Evolutionary conservation across 441 rosid species (phyloP), one percentile per base, ranked within the genome.

Genomic region (Cnidoscolus chayamansa): DNA sequence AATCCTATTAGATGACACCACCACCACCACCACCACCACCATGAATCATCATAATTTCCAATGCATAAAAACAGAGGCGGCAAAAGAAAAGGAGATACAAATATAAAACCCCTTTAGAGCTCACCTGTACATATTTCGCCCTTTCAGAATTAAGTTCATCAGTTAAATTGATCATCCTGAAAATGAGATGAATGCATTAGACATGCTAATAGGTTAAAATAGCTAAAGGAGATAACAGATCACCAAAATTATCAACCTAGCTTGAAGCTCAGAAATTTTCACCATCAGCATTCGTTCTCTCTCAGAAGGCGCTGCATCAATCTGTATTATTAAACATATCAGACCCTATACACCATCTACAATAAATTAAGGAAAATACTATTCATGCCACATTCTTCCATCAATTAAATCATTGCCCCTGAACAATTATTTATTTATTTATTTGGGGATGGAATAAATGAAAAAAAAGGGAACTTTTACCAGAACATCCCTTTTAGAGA

Each of bases 131-230:
- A 71, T 87, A 81, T 85, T 82, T 96, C 76, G 80, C 77, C 83
- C 81, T 88, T 79, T 96, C 99, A 58, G 89, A 51, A 65, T 84
- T 85, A 70, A 96, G 85, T 81, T 93, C 99, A 51, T 92, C 89
- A 0, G 86, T 86, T 84, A 96, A 78, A 78, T 76, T 83, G 63
- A 76, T 71, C 91, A 93, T 85, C 88, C 99, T 95, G 93, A 45
- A 82, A 71, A 67, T 48, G 59, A 57, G 37, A 50, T 20, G 45
- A 30, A 37, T 59, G 37, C 48, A 66, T 79, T 19, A 56, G 17
- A 65, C 30, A 64, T 58, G 64, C 35, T 79, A 30, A 59, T 40
- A 65, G 20, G 48, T 13, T 31, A n/a, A 55, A 32, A 56, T 8
- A 35, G 67, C 61, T 6, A 56, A 58, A 40, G 60, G 60, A 10